A percentile compares a stretch with the other conserved stretches of the same genome.
phyloP scores from a whole-genome alignment of 108 stramenopile genomes.

The Nitzschia sp. region DNA sequence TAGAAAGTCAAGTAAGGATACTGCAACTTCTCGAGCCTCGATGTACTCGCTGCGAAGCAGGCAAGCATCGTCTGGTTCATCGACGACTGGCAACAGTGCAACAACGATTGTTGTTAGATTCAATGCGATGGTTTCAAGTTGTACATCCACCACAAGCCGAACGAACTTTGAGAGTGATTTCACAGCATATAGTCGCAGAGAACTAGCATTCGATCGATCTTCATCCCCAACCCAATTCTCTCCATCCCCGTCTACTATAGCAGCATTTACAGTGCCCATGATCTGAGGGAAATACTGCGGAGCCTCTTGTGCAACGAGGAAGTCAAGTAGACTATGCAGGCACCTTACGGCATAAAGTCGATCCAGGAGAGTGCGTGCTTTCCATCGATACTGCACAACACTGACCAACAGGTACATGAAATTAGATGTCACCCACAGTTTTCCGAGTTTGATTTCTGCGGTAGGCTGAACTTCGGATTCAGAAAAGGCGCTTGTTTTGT shows the following conservation, averaged over 20 bases:
- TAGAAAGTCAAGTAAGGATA: slow-evolving; percentile 57
- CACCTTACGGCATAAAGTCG: slow-evolving; percentile 57
- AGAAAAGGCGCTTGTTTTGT: neutral
- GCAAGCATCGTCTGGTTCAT: neutral
- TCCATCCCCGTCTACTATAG: slow-evolving; percentile 40
- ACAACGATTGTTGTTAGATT: slow-evolving; percentile 81
- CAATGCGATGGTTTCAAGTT: slow-evolving; percentile 47
- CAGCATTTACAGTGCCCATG: slow-evolving; percentile 64
- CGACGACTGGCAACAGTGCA: slow-evolving; percentile 62
- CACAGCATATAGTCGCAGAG: slow-evolving; percentile 56
- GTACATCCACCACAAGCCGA: slow-evolving; percentile 44
- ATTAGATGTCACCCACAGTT: slow-evolving; percentile 66
- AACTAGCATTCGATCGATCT: neutral
- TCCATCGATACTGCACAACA: slow-evolving; percentile 66
- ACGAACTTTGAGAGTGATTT: slow-evolving; percentile 62
- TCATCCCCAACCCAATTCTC: neutral
- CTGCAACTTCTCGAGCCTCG: slow-evolving; percentile 42
- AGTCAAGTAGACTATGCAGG: slow-evolving; percentile 48
- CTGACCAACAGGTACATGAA: slow-evolving; percentile 84
- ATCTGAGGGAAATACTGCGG: slow-evolving; percentile 79
- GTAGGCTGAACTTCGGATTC: neutral
- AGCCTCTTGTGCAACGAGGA: slow-evolving; percentile 49
- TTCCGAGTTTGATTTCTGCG: slow-evolving; percentile 20
- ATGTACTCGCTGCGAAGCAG: neutral
- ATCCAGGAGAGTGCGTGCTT: slow-evolving; percentile 39